Conservation (phyloP, 2,329 filamentous ascomycete genomes). For the Tolypocladium tropicale region DNA sequence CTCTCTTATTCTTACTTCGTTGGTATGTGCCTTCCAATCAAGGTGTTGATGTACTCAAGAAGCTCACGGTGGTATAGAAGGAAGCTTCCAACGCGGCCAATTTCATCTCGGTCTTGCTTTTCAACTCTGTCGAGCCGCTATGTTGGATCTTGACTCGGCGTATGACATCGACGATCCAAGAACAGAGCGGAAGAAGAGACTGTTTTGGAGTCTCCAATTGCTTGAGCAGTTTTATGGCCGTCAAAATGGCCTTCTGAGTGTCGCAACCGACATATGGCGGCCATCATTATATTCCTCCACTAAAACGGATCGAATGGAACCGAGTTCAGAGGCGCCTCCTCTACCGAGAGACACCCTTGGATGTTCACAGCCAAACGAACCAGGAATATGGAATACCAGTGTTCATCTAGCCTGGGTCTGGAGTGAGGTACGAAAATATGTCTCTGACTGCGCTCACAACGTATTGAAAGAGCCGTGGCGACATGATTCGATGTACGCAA, state of each 20-base stretch:
- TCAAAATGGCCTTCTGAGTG: slow-evolving; percentile 31
- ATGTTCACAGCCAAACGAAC: slow-evolving; percentile 25
- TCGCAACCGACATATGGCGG: slow-evolving; percentile 30
- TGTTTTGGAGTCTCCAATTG: slow-evolving; percentile 41
- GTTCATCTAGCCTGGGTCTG: slow-evolving; percentile 41
- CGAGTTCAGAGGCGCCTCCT: slow-evolving; percentile 25
- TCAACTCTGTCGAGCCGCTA: slow-evolving; percentile 39
- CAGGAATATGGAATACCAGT: slow-evolving; percentile 39
- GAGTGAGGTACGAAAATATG: slow-evolving; percentile 35
- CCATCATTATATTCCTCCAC: slow-evolving; percentile 18
- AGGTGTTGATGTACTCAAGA: neutral
- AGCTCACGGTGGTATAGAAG: slow-evolving; percentile 24
- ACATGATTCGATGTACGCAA: slow-evolving; percentile 40
- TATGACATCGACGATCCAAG: slow-evolving; percentile 24
- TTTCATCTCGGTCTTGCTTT: slow-evolving; percentile 39
- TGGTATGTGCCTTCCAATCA: slow-evolving; percentile 19
- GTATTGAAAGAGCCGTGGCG: slow-evolving; percentile 39
- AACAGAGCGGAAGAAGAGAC: slow-evolving; percentile 33
- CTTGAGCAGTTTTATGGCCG: slow-evolving; percentile 40
- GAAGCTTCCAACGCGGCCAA: slow-evolving; percentile 35
- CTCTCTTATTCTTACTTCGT: slow-evolving; percentile 39
- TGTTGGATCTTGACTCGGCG: slow-evolving; percentile 31
- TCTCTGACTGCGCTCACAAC: slow-evolving; percentile 35
- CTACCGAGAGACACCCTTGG: slow-evolving; percentile 34
- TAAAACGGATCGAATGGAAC: slow-evolving; percentile 10